Evolutionary conservation across 805 yeast genomes (phyloP).

Genomic region (Ogataea degrootiae): DNA sequence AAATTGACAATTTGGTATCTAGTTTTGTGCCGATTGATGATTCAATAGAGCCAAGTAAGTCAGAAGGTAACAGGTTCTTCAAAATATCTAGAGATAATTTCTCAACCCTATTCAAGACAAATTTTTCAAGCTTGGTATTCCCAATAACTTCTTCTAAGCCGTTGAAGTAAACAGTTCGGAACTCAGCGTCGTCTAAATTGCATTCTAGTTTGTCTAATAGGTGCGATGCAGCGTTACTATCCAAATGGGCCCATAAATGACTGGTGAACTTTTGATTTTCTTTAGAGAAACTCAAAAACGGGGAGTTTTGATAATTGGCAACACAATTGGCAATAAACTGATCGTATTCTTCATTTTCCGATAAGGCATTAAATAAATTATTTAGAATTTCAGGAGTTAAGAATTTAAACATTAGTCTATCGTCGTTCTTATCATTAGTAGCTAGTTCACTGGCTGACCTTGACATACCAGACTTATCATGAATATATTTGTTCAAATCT

Average conservation of each 20-base stretch:
- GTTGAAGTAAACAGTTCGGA: slow-evolving; percentile 9
- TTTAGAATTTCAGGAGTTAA: slow-evolving; percentile 31
- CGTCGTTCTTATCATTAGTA: slow-evolving; percentile 5
- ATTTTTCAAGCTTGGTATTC: background rate
- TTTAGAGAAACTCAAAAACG: slow-evolving; percentile 14
- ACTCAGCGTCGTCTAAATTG: slow-evolving; percentile 10
- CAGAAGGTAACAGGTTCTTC: slow-evolving; percentile 3
- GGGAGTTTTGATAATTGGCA: slow-evolving; percentile 17
- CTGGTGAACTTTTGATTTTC: slow-evolving; percentile 12
- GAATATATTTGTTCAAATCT: slow-evolving; percentile 17
- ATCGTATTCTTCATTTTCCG: slow-evolving; percentile 12
- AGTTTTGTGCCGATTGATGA: slow-evolving; percentile 5
- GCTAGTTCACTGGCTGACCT: slow-evolving; percentile 1
- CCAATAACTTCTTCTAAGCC: slow-evolving; percentile 8
- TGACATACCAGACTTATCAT: slow-evolving; percentile 10
- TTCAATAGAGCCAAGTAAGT: slow-evolving; percentile 2
- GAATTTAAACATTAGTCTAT: slow-evolving; percentile 25
- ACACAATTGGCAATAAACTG: slow-evolving; percentile 21
- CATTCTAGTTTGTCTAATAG: slow-evolving; percentile 20
- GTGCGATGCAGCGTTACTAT: background rate
- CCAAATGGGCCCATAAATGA: slow-evolving; percentile 9
- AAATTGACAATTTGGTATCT: slow-evolving; percentile 11
- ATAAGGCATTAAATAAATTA: slow-evolving; percentile 30
- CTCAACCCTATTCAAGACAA: slow-evolving; percentile 2
- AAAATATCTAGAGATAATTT: slow-evolving; percentile 2